phyloP scores from a whole-genome alignment of 257 asterid genomes.

The Penstemon barbatus region DNA sequence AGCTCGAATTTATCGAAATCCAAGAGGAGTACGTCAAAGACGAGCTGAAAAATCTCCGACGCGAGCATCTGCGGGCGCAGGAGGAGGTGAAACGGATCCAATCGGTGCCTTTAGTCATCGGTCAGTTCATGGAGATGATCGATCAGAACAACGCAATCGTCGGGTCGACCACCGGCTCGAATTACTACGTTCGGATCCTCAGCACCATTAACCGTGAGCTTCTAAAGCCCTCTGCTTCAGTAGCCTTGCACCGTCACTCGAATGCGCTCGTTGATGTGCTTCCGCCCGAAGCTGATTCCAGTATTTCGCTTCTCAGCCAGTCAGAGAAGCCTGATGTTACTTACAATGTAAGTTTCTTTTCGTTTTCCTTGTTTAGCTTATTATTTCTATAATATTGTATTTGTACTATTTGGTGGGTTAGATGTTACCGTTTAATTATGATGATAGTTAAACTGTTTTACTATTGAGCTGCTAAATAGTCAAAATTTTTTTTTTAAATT shows the following conservation, averaged over 20 bases:
- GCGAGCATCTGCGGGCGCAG: constrained; percentile 74
- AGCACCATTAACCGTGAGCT: constrained; percentile 79
- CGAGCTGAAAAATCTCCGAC: constrained; percentile 79
- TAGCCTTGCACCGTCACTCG: constrained; percentile 79
- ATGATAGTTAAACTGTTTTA: not conserved
- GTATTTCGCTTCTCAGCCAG: constrained; percentile 79
- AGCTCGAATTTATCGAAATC: constrained; percentile 74
- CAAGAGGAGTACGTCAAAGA: constrained; percentile 86
- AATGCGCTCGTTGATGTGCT: constrained; percentile 82
- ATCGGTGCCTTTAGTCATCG: constrained; percentile 79
- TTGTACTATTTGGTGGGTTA: constrained; percentile 1
- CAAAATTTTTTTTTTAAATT: too few relatives aligned
- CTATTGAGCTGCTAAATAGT: not conserved
- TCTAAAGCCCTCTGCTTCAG: constrained; percentile 80
- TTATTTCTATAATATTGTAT: not conserved
- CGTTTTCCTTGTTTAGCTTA: not conserved
- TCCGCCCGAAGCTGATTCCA: constrained; percentile 86
- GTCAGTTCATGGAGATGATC: constrained; percentile 94
- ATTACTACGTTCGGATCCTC: constrained; percentile 72
- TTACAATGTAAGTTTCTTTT: constrained; percentile 49
- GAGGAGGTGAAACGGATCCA: constrained; percentile 93
- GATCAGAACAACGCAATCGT: constrained; percentile 77
- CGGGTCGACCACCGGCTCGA: constrained; percentile 83
- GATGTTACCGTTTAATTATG: not conserved
- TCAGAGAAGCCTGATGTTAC: constrained; percentile 83